phyloP scores from a whole-genome alignment of 805 yeast genomes.

The Blastobotrys americana region DNA sequence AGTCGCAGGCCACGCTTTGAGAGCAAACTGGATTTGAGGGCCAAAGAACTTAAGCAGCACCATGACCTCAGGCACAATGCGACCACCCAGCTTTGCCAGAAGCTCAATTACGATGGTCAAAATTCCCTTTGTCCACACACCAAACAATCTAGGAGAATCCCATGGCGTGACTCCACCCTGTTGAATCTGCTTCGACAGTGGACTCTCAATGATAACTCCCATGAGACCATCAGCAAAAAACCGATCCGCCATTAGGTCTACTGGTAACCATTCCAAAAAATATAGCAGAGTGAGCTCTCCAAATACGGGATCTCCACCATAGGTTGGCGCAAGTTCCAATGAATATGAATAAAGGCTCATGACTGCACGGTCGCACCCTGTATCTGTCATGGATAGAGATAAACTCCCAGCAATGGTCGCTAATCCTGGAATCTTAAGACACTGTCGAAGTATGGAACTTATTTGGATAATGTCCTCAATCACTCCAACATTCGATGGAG shows the following conservation, averaged over 20 bases:
- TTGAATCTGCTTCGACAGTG: slow-evolving; percentile 60
- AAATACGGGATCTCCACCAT: slow-evolving; percentile 49
- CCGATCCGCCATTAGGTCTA: slow-evolving; percentile 57
- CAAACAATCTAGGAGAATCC: slow-evolving; percentile 51
- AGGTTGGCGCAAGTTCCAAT: slow-evolving; percentile 50
- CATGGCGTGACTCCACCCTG: slow-evolving; percentile 54
- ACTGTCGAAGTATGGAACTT: slow-evolving; percentile 54
- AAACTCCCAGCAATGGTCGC: slow-evolving; percentile 32
- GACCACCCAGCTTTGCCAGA: slow-evolving; percentile 54
- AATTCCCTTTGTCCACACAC: slow-evolving; percentile 81
- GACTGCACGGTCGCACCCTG: slow-evolving; percentile 56
- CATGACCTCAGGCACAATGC: slow-evolving; percentile 57
- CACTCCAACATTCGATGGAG: slow-evolving; percentile 13
- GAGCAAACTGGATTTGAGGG: slow-evolving; percentile 56
- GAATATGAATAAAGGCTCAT: slow-evolving; percentile 62
- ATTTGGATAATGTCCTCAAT: slow-evolving; percentile 60
- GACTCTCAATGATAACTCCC: slow-evolving; percentile 62
- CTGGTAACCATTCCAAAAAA: slow-evolving; percentile 58
- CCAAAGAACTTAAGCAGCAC: slow-evolving; percentile 56
- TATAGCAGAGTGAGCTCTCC: slow-evolving; percentile 67
- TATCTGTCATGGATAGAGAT: slow-evolving; percentile 45
- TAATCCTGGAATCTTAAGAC: slow-evolving; percentile 34
- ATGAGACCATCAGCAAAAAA: slow-evolving; percentile 60
- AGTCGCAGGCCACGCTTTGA: slow-evolving; percentile 60
- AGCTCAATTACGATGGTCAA: slow-evolving; percentile 58